Percentiles rank a stretch among this genome's conserved stretches.
phyloP scores from a whole-genome alignment of 345 rosid genomes.

The Linum trigynum region DNA sequence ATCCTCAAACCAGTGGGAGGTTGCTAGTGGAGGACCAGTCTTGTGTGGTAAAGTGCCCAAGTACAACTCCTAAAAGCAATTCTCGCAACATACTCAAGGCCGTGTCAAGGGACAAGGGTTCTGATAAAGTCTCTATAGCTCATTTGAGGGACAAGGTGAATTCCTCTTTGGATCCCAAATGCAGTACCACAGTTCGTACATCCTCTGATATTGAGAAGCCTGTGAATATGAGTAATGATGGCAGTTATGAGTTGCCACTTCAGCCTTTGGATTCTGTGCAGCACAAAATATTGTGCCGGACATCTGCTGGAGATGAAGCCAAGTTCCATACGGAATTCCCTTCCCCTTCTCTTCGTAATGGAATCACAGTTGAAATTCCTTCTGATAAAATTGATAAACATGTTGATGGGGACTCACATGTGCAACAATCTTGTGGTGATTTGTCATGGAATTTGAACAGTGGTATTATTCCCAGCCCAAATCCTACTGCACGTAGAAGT shows the following conservation, averaged over 20 bases:
- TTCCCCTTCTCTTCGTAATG: constrained; percentile 27
- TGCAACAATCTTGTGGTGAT: constrained; percentile 34
- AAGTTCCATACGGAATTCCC: constrained; percentile 26
- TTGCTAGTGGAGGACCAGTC: constrained; percentile 26
- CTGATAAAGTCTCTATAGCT: constrained; percentile 11
- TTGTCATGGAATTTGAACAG: constrained; percentile 51
- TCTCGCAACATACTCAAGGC: constrained; percentile 16
- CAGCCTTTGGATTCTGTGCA: constrained; percentile 26
- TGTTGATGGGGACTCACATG: constrained; percentile 20
- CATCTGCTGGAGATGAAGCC: constrained; percentile 27
- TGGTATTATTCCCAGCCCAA: constrained; percentile 51
- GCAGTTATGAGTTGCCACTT: constrained; percentile 21
- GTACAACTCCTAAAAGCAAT: constrained; percentile 20
- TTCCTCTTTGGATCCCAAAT: constrained; percentile 13
- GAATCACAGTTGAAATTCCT: constrained; percentile 53
- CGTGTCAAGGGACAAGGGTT: constrained; percentile 15
- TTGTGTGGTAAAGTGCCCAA: constrained; percentile 21
- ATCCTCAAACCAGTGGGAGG: constrained; percentile 23
- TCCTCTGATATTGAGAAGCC: constrained; percentile 21
- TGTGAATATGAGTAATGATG: constrained; percentile 23
- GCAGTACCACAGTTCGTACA: constrained; percentile 14
- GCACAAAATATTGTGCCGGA: constrained; percentile 6
- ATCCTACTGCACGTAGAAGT: constrained; percentile 86
- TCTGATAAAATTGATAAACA: constrained; percentile 30
- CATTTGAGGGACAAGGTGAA: constrained; percentile 12